These are phyloP conservation scores for Boeremia lycopersici DNA, from an alignment of 2,329 filamentous ascomycete species.

Conservation along the genomic window DNA sequence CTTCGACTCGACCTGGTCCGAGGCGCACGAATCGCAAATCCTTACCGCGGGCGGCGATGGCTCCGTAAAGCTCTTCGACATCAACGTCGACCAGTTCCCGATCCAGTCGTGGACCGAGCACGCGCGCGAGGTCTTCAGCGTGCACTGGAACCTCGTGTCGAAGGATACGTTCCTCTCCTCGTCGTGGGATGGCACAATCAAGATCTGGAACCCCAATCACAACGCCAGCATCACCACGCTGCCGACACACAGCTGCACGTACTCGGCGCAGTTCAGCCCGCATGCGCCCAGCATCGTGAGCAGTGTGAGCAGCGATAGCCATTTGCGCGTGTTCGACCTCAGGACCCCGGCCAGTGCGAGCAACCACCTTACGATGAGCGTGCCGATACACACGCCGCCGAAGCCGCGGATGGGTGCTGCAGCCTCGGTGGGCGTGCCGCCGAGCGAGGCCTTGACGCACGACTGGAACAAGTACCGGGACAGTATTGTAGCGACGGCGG, in stretches of 20 bases:
- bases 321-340: slow-evolving; percentile 89
- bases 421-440: slow-evolving; percentile 57
- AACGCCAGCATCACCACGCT: slow-evolving; percentile 79
- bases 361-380: slow-evolving; percentile 82
- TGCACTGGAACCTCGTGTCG: slow-evolving; percentile 87
- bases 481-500: slow-evolving; percentile 81
- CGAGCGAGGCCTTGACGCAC: slow-evolving; percentile 86
- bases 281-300: slow-evolving; percentile 85
- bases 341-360: slow-evolving; percentile 83
- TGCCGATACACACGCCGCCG: slow-evolving; percentile 78
- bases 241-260: slow-evolving; percentile 91
- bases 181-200: slow-evolving; percentile 96
- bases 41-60: slow-evolving; percentile 90
- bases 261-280: slow-evolving; percentile 88
- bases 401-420: slow-evolving; percentile 55
- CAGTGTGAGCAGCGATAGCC: slow-evolving; percentile 85
- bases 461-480: slow-evolving; percentile 99
- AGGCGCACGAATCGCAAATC: slow-evolving; percentile 94
- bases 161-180: slow-evolving; percentile 91
- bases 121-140: slow-evolving; percentile 88
- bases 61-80: slow-evolving; percentile 91
- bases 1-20: slow-evolving; percentile 94
- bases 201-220: slow-evolving; percentile 88
- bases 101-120: slow-evolving; percentile 94
- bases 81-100: slow-evolving; percentile 79